Percentiles rank a stretch among this genome's conserved stretches.
Conservation (phyloP, 495 filamentous ascomycete species). For the Xylaria venustula region DNA sequence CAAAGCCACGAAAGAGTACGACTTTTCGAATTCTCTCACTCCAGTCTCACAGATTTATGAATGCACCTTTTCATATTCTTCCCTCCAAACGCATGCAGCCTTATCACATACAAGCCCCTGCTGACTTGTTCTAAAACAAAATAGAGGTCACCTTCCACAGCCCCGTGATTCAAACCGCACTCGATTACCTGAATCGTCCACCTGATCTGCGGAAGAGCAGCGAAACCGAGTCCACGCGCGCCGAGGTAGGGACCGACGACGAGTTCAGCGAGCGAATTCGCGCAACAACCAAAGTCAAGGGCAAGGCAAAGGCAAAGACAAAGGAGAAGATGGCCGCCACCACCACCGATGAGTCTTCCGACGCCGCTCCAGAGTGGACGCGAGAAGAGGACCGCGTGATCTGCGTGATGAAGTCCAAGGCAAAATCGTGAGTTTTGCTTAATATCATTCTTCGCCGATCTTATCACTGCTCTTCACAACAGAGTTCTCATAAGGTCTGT, state of each 20-base stretch:
- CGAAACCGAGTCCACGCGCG: constrained; percentile 5
- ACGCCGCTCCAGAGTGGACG: constrained; percentile 1
- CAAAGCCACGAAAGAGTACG: constrained; percentile 5
- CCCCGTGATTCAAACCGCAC: not conserved
- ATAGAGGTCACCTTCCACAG: constrained; percentile 11
- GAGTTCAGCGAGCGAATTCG: not conserved
- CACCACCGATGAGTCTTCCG: not conserved
- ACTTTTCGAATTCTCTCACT: not conserved
- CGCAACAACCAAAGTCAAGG: not conserved
- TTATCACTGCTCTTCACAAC: no score
- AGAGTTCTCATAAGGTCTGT: not conserved
- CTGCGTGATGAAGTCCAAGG: constrained; percentile 2
- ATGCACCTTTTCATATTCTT: not conserved
- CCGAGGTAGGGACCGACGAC: not conserved
- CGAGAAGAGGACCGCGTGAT: constrained; percentile 6
- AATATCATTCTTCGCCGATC: no score
- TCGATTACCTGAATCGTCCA: not conserved
- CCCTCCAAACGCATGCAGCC: not conserved
- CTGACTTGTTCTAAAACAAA: not conserved
- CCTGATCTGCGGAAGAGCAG: not conserved
- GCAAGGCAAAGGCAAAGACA: not conserved
- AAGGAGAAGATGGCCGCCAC: no score
- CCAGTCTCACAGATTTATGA: not conserved
- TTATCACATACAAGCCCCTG: not conserved
- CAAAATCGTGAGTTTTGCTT: constrained; percentile 11